phyloP scores from a whole-genome alignment of 139 green algal species.

The Closterium sp. region DNA sequence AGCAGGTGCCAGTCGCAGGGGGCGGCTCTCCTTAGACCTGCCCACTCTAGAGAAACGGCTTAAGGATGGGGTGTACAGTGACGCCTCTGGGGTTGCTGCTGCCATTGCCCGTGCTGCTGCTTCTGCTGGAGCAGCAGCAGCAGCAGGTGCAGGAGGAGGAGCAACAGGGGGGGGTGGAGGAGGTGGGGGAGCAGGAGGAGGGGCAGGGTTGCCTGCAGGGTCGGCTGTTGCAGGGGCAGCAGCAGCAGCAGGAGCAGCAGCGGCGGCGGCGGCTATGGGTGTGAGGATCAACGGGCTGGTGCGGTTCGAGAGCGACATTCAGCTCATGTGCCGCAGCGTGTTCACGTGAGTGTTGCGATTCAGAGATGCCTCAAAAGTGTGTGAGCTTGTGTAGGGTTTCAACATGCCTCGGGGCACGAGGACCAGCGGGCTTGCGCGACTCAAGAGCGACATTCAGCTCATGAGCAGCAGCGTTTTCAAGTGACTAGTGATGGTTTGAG shows the following conservation, averaged over 20 bases:
- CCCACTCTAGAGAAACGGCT: background rate
- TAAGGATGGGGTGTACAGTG: background rate
- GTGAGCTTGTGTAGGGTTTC: too few relatives aligned
- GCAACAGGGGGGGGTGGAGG: background rate
- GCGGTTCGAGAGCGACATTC: constrained; percentile 6
- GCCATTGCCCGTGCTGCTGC: background rate
- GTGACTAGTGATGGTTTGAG: background rate
- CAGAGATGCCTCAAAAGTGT: too few relatives aligned
- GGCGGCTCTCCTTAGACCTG: background rate
- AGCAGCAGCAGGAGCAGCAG: background rate
- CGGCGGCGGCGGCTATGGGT: background rate
- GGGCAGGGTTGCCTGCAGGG: background rate
- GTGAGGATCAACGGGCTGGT: background rate
- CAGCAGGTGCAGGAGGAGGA: background rate
- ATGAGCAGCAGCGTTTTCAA: constrained; percentile 13
- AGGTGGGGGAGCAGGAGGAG: background rate
- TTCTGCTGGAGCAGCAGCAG: background rate
- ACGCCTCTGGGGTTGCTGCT: background rate
- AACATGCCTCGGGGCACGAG: too few relatives aligned
- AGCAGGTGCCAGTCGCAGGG: background rate
- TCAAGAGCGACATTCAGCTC: constrained; percentile 1
- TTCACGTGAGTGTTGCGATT: background rate
- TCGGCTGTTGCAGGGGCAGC: background rate
- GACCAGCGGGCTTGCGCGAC: background rate
- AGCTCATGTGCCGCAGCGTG: constrained; percentile 24